Evolutionary conservation across 441 rosid genomes (phyloP).

Genomic region (Populus hybrid): DNA sequence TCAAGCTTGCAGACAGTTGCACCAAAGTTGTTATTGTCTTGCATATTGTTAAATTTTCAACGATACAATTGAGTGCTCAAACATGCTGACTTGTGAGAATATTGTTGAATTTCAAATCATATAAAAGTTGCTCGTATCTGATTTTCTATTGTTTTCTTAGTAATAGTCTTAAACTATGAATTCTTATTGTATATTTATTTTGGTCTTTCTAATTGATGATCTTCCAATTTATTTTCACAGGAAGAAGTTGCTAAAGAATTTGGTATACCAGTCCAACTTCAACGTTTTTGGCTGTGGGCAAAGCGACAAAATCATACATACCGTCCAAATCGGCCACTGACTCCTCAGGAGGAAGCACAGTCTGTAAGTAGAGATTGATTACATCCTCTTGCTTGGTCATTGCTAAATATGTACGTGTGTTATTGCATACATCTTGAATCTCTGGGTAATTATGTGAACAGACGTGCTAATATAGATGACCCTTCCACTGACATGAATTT

Average conservation of each 20-base stretch:
- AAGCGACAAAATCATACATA: constrained; percentile 96
- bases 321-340: constrained; percentile 91
- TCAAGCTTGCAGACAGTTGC: background rate
- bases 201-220: background rate
- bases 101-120: background rate
- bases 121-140: background rate
- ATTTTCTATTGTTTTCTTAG: background rate
- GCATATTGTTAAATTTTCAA: background rate
- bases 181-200: background rate
- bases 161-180: background rate
- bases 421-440: background rate
- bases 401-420: background rate
- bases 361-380: constrained; percentile 40
- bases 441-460: background rate
- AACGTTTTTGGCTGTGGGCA: constrained; percentile 97
- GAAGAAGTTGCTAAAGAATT: constrained; percentile 94
- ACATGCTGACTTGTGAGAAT: background rate
- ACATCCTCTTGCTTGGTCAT: background rate
- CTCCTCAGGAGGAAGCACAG: constrained; percentile 78
- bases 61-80: background rate
- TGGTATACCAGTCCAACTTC: constrained; percentile 80
- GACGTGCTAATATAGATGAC: background rate
- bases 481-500: background rate
- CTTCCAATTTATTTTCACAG: constrained; percentile 27
- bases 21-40: background rate